Base-by-base conservation (phyloP, 225 moss, liverwort and hornwort genomes). In the Physcomitrellopsis africana region DNA sequence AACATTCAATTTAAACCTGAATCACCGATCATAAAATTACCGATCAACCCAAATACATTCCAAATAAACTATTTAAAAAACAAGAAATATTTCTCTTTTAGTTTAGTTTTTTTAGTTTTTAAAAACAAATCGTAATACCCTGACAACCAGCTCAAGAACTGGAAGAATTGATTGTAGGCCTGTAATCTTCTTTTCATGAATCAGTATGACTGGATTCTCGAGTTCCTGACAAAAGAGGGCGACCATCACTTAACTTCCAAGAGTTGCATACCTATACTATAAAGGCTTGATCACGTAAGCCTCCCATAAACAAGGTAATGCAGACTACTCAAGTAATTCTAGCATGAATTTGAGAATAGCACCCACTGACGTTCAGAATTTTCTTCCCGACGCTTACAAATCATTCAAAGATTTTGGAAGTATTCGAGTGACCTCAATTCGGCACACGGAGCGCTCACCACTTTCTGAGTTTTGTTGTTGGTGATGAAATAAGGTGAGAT, bases 141-240 rank as follows among this genome's bases (percentile, higher is more conserved):
- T 90, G 57, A 92, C 85, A 76, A 96, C 86, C 69, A 96, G 90
- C 84, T 96, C 92, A 63, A 96, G 83, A 9, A 96, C 83, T 62
- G 91, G 92, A 43, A 94, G 81, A 67, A 96, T 91, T 29, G 92
- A 81, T 77, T 88, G 89, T 49, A 94, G 84, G 22, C 93, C 88
- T 23, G 89, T 91, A 29, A 94, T 96, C 70, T 89, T 94, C 85
- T 86, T 96, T 80, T 96, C 92, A 42, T 94, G 88, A 47, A 96
- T 92, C 60, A 94, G 54, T 62, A 94, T 90, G 9, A 92, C 61
- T 29, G 92, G 91, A 49, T 92, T 96, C 76, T 96, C 96, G 58
- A 96, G 74, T 61, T 96, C 94, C 96, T 96, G 72, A 19, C 43
- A 47, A 8, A 77, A 37, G 24, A 60, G 37, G 3, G 26, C 70